A percentile compares a stretch with the other conserved stretches of the same genome.
Evolutionary conservation across 2,329 filamentous ascomycete genomes (phyloP).

Genomic region (Chalaropsis ovoidea): DNA sequence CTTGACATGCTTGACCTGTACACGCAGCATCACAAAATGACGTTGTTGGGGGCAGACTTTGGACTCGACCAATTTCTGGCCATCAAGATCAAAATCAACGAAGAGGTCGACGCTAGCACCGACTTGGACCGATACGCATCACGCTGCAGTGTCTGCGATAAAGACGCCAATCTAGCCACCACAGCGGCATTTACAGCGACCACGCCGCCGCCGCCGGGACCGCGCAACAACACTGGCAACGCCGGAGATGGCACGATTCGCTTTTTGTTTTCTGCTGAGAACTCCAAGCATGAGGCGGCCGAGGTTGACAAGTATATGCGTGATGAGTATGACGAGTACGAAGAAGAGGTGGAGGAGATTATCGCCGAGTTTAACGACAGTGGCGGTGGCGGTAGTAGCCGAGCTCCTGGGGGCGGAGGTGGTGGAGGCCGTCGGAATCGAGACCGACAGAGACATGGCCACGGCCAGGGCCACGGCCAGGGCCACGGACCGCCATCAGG

Average conservation of each 20-base stretch:
- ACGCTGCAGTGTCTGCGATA: constrained; percentile 45
- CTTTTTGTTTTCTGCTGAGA: constrained; percentile 76
- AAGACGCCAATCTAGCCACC: constrained; percentile 29
- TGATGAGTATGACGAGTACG: constrained; percentile 65
- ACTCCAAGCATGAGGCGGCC: constrained; percentile 60
- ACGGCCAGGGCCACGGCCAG: constrained; percentile 2
- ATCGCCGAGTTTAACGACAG: constrained; percentile 31
- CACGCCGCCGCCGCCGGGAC: constrained; percentile 2
- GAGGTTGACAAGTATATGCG: constrained; percentile 59
- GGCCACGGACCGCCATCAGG: constrained; percentile 21
- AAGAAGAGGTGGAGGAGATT: constrained; percentile 63
- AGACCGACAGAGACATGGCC: constrained; percentile 16
- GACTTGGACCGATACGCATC: constrained; percentile 54
- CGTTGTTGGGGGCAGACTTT: constrained; percentile 62
- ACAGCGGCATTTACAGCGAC: not conserved
- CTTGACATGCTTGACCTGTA: constrained; percentile 88
- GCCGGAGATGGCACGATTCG: constrained; percentile 65
- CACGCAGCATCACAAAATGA: constrained; percentile 67
- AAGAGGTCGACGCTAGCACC: constrained; percentile 58
- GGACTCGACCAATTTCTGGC: constrained; percentile 71
- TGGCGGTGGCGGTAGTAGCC: not conserved
- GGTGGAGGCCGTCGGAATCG: constrained; percentile 23
- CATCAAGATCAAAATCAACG: constrained; percentile 77
- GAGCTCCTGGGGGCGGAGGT: constrained; percentile 28
- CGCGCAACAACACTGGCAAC: constrained; percentile 14